Evolutionary conservation across 441 rosid species (phyloP).

Genomic region (Manihot esculenta): DNA sequence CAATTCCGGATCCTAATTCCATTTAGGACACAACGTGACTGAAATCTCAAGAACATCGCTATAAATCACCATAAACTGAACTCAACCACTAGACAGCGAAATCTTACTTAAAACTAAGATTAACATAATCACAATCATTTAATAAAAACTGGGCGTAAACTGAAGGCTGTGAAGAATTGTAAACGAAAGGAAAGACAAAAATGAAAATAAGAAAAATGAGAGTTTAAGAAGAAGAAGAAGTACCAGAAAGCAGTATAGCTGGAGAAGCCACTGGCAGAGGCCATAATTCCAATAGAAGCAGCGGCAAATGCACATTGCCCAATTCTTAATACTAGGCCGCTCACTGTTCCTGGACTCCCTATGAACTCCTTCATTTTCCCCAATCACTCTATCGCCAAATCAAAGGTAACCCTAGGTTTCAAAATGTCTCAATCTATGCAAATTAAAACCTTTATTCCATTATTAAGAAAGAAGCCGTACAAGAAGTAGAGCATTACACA

Average conservation of each 20-base stretch:
- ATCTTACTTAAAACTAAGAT: not conserved
- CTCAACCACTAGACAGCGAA: not conserved
- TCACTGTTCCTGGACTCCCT: conserved; percentile 83
- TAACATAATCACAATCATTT: not conserved
- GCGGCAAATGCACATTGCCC: conserved; percentile 80
- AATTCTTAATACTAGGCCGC: conserved; percentile 65
- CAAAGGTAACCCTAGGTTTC: conserved; percentile 35
- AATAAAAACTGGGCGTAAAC: not conserved
- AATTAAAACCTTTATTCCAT: not conserved
- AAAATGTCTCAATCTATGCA: conserved; percentile 13
- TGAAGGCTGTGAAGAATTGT: no score
- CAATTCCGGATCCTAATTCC: not conserved
- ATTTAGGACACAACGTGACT: no score
- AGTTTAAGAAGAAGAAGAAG: not conserved
- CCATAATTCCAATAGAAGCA: conserved; percentile 75
- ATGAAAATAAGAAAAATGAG: not conserved
- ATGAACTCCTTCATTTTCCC: conserved; percentile 67
- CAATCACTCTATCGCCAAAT: not conserved
- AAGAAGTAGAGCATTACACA: not conserved
- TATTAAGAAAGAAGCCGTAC: not conserved
- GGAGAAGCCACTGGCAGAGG: conserved; percentile 58
- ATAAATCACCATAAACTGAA: not conserved
- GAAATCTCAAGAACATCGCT: no score
- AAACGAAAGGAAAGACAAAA: not conserved
- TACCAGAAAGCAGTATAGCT: conserved; percentile 91